Percentiles rank a stretch among this genome's conserved stretches.
Evolutionary conservation across 1,139 yeast species (phyloP).

Genomic region (Schwanniomyces etchellsii): DNA sequence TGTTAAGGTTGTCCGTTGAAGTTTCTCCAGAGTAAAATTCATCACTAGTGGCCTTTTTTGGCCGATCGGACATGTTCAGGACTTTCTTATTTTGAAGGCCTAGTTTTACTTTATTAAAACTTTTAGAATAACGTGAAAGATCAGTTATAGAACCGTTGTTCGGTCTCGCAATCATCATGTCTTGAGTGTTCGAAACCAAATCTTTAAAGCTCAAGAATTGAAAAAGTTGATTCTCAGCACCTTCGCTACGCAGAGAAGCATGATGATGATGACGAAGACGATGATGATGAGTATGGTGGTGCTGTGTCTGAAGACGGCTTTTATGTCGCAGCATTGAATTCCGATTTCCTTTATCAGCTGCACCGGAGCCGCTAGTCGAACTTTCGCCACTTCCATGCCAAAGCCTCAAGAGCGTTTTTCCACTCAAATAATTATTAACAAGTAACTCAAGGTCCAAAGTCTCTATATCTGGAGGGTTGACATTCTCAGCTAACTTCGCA

Average conservation of each 20-base stretch:
- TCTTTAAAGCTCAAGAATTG: constrained; percentile 34
- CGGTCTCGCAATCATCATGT: constrained; percentile 6
- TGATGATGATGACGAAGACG: constrained; percentile 10
- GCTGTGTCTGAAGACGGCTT: constrained; percentile 1
- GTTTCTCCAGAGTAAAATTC: background rate
- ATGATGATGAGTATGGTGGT: constrained; percentile 8
- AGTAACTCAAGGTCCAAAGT: constrained; percentile 36
- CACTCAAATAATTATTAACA: constrained; percentile 27
- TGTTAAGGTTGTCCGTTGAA: background rate
- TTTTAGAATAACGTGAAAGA: constrained; percentile 33
- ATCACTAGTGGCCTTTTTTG: constrained; percentile 6
- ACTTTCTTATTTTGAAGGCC: constrained; percentile 26
- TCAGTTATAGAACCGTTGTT: constrained; percentile 4
- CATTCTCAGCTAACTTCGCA: constrained; percentile 31
- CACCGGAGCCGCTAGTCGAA: background rate
- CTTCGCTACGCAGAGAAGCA: constrained; percentile 8
- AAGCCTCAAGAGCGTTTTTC: constrained; percentile 30
- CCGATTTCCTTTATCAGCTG: background rate
- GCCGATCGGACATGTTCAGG: constrained; percentile 5
- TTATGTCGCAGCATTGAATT: background rate
- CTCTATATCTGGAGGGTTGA: constrained; percentile 38
- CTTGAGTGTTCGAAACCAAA: constrained; percentile 23
- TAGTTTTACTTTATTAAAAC: constrained; percentile 31
- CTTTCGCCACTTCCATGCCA: constrained; percentile 22
- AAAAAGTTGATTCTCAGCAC: constrained; percentile 13